A percentile compares a stretch with the other conserved stretches of the same genome.
Conservation (phyloP, 169 alveolate genomes). For the Cryptosporidium viatorum region DNA sequence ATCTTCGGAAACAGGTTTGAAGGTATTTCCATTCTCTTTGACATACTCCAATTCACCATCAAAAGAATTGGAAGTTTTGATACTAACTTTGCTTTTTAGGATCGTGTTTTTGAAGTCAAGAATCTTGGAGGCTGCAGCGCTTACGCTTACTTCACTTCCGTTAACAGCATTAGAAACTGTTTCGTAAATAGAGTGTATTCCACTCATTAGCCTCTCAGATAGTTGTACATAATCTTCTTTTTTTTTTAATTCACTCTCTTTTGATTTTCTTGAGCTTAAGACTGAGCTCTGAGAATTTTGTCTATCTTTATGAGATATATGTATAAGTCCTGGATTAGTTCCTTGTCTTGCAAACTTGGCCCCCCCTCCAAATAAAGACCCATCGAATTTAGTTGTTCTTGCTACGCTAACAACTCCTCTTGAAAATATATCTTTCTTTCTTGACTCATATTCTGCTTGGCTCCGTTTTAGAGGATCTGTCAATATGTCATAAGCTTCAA, state of each 20-base stretch:
- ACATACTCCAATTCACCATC: neutral
- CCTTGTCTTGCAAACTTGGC: conserved; percentile 75
- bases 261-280: neutral
- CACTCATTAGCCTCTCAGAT: conserved; percentile 25
- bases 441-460: conserved; percentile 71
- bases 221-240: conserved; percentile 16
- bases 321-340: conserved; percentile 63
- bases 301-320: conserved; percentile 18
- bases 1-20: neutral
- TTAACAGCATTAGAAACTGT: conserved; percentile 42
- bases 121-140: conserved; percentile 35
- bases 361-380: conserved; percentile 71
- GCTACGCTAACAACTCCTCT: conserved; percentile 52
- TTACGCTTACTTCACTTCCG: conserved; percentile 10
- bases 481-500: conserved; percentile 85
- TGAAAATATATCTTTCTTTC: conserved; percentile 41
- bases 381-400: conserved; percentile 69
- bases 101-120: conserved; percentile 21
- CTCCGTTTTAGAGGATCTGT: conserved; percentile 82
- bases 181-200: conserved; percentile 36
- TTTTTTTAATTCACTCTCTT: neutral
- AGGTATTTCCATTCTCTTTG: too few relatives aligned
- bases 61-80: neutral
- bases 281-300: neutral
- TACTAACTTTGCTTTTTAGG: neutral